Base-by-base conservation (phyloP, 371 early-diverging fungal genomes). In the Apophysomyces sp. region DNA sequence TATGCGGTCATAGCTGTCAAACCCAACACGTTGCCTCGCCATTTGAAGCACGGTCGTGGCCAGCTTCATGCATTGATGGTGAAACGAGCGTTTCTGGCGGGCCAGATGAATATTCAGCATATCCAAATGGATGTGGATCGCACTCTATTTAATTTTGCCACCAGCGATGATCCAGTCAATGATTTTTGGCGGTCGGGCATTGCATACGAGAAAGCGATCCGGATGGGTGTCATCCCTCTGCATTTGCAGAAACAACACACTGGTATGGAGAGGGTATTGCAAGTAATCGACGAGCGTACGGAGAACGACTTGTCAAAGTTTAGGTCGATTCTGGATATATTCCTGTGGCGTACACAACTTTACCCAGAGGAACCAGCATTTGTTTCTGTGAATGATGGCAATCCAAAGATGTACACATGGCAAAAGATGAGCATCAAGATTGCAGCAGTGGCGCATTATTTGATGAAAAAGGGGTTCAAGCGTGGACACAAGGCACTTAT, bases 391-490 rank as follows among this genome's bases (percentile, higher is more conserved):
- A 44, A 21, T 11, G 49, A 21, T 0, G 74, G 81, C 9, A 87
- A 85, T 32, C 73, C 81, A 31, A 92, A 90, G 65, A 63, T 81
- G 0, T 62, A 91, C 15, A 77, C 88, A 0, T 94, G 87, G 81
- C 72, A 78, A 4, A 93, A 94, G 72, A 73, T 93, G 57, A 84
- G 86, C 37, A 67, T 63, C 29, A 90, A 87, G 62, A 82, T 92
- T 24, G 87, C 89, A 0, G 75, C 83, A 0, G 74, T 88, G 1
- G 92, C 93, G 1, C 67, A 81, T 21, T 80, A 82, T 34, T 71
- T 94, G 36, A 71, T 81, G 59, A 89, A 75, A 74, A 79, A 72
- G 60, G 84, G 76, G 4, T 76, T 85, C 11, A 81, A 74, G 40
- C 66, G 86, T 0, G 86, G 87, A 3, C 81, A 78, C 52, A 83